A percentile compares a stretch with the other conserved stretches of the same genome.
These are phyloP conservation scores for Arthrobotrys musiformis DNA, from an alignment of 2,329 filamentous ascomycete species.

Conservation along the genomic window DNA sequence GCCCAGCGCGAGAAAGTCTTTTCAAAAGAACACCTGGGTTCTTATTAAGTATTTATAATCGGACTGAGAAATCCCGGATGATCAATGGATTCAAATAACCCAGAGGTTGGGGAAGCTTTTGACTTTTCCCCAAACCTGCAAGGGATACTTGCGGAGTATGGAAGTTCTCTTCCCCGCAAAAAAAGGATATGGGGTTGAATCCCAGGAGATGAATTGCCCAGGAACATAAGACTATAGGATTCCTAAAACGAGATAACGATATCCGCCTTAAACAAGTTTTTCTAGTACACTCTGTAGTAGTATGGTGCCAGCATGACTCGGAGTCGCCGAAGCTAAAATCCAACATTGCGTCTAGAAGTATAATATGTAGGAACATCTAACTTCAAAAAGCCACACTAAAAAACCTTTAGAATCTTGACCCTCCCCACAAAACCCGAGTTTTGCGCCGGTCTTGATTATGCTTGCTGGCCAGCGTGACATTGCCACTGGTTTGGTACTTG, in stretches of 20 bases:
- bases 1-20: neutral
- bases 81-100: neutral
- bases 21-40: neutral
- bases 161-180: neutral
- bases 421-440: slow-evolving; percentile 22
- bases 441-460: slow-evolving; percentile 21
- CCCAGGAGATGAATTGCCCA: neutral
- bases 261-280: neutral
- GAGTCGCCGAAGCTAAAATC: slow-evolving; percentile 33
- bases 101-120: neutral
- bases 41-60: slow-evolving; percentile 11
- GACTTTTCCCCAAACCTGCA: neutral
- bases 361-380: neutral
- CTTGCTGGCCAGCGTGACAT: slow-evolving; percentile 5
- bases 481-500: slow-evolving; percentile 42
- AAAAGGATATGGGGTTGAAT: neutral
- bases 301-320: slow-evolving; percentile 8
- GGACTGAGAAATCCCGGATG: neutral
- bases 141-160: neutral
- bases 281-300: neutral
- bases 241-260: neutral
- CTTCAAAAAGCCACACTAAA: slow-evolving; percentile 1
- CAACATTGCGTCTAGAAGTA: slow-evolving; percentile 15
- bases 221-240: neutral
- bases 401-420: neutral